These are phyloP conservation scores for Babesia ovata DNA, from an alignment of 169 alveolate species.

Conservation along the genomic window DNA sequence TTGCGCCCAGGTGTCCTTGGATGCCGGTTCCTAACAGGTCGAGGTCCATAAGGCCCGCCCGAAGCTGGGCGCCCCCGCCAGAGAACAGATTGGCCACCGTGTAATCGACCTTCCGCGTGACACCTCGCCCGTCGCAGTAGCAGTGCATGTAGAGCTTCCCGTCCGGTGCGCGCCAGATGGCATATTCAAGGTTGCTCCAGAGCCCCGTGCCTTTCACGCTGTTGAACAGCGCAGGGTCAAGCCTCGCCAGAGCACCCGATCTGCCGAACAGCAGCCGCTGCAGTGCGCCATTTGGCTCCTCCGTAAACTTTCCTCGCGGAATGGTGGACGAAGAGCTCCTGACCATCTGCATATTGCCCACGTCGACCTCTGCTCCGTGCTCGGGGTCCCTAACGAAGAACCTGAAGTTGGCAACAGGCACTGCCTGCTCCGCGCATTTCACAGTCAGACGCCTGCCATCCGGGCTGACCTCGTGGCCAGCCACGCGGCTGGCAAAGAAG, in stretches of 20 bases:
- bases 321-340: conserved; percentile 14
- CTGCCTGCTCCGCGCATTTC: conserved; percentile 41
- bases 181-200: conserved; percentile 35
- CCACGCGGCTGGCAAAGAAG: conserved; percentile 38
- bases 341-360: conserved; percentile 27
- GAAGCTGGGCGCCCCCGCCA: conserved; percentile 25
- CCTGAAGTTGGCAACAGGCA: conserved; percentile 44
- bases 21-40: conserved; percentile 17
- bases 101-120: conserved; percentile 26
- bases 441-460: conserved; percentile 22
- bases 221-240: conserved; percentile 35
- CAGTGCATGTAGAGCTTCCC: conserved; percentile 25
- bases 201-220: conserved; percentile 11
- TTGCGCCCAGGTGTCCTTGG: conserved; percentile 12
- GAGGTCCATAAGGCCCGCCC: conserved; percentile 10
- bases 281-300: conserved; percentile 21
- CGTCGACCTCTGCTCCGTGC: conserved; percentile 17
- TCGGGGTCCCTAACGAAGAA: conserved; percentile 46
- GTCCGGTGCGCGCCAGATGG: conserved; percentile 31
- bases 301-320: conserved; percentile 34
- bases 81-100: conserved; percentile 27
- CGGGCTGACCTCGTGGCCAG: not conserved
- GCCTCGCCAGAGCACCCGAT: not conserved
- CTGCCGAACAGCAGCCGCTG: conserved; percentile 8
- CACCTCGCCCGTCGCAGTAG: conserved; percentile 27